A percentile compares a stretch with the other conserved stretches of the same genome.
Conservation (phyloP, 1,284 basidiomycete genomes). For the Anthracocystis panici-leucophaei region DNA sequence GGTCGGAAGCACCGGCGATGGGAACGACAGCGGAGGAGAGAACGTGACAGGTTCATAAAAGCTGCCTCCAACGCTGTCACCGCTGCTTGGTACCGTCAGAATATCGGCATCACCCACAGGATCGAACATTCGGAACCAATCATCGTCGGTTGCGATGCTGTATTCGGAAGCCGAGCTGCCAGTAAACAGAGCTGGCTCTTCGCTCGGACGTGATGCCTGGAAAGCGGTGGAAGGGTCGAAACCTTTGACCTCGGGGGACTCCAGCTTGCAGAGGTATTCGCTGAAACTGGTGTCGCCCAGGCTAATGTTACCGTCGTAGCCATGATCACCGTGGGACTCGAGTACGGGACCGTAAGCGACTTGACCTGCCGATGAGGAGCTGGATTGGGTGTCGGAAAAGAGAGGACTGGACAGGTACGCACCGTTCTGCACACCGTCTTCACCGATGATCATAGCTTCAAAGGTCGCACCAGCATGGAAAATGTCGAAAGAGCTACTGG, state of each 20-base stretch:
- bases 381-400: neutral
- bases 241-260: neutral
- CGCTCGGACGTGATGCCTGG: neutral
- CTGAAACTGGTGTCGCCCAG: neutral
- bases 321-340: neutral
- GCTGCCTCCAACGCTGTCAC: neutral
- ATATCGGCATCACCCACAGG: neutral
- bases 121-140: constrained; percentile 4
- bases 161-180: neutral
- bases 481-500: neutral
- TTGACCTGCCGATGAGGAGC: neutral
- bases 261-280: neutral
- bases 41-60: neutral
- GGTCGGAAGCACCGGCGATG: neutral
- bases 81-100: neutral
- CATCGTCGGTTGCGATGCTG: neutral
- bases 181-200: neutral
- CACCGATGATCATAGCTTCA: neutral
- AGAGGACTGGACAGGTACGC: neutral
- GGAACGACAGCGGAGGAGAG: neutral
- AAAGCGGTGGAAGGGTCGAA: neutral
- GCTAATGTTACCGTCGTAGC: neutral
- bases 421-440: neutral
- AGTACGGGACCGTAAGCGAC: neutral
- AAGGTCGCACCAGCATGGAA: no score